Evolutionary conservation across 1,284 basidiomycete species (phyloP), one percentile per base, ranked within the genome.

Genomic region (Neolentinus lepideus): DNA sequence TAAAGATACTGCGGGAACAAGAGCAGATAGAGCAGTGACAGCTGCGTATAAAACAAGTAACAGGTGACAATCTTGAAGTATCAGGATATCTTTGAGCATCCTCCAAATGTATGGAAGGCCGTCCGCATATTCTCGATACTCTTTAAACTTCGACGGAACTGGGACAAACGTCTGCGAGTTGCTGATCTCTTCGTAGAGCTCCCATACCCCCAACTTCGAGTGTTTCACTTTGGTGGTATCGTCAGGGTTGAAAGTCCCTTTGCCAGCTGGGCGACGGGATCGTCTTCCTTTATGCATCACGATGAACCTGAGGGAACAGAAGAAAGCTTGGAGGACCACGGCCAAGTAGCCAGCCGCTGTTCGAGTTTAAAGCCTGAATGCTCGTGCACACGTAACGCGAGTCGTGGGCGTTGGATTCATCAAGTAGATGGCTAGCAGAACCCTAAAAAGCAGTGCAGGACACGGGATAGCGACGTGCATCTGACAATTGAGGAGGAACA

Each of bases 111-210:
- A 54, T 16, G 52, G 38, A n/a, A 43, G 52, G 36, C 33, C 3
- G 9, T 54, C n/a, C 19, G 22, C 22, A 19, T 24, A 45, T 24
- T 43, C 12, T 31, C 35, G 35, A n/a, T 26, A 45, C 14, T 38
- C 24, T 22, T 26, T 33, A 8, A 33, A 52, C 21, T 31, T 53
- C 16, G 35, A 29, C 4, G 29, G 21, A 10, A 56, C 51, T 25
- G 12, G 33, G 36, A 35, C n/a, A 26, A 14, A 26, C 14, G 52
- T 25, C 19, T 26, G 38, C 4, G 14, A n/a, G 10, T 33, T 3
- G 35, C 12, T 45, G 33, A 26, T 45, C 36, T 54, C 52, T 26
- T 38, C 52, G 38, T 54, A 54, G 6, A 54, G 33, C 16, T 54
- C 52, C 52, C 52, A 54, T 43, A 54, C 24, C 24, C 52, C 52